These are phyloP conservation scores for Cercophora scortea DNA, from an alignment of 495 filamentous ascomycete genomes.

Conservation along the genomic window DNA sequence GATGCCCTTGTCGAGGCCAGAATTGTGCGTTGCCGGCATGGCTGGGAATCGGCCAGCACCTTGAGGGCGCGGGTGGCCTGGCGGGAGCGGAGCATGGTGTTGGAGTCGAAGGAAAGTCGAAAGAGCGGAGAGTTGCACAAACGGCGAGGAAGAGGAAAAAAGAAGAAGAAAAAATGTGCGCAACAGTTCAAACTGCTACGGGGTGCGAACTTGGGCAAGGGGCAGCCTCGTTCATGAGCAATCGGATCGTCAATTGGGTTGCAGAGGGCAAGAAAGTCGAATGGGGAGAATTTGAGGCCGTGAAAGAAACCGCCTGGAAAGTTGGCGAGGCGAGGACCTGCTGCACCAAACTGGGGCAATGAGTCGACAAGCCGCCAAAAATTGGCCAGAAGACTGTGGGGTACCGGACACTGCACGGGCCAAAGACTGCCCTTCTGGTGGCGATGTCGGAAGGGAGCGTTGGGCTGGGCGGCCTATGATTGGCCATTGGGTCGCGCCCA, in stretches of 20 bases:
- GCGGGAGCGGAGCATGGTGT: conserved; percentile 34
- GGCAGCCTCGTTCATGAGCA: conserved; percentile 9
- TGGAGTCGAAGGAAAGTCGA: background rate
- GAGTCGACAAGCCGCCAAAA: conserved; percentile 14
- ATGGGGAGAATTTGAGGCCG: conserved; percentile 2
- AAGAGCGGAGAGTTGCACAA: conserved; percentile 9
- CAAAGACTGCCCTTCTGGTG: conserved; percentile 9
- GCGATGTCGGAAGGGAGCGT: conserved; percentile 19
- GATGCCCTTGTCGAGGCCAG: conserved; percentile 14
- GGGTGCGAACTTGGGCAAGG: background rate
- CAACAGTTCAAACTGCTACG: conserved; percentile 10
- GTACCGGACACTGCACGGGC: conserved; percentile 17
- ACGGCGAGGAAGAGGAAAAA: conserved; percentile 5
- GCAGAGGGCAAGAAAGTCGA: conserved; percentile 1
- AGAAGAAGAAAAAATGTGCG: background rate
- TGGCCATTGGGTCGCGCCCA: background rate
- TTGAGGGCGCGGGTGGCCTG: conserved; percentile 35
- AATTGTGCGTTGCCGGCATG: conserved; percentile 21
- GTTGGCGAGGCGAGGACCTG: conserved; percentile 6
- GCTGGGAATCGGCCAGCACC: conserved; percentile 31
- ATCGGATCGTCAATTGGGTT: conserved; percentile 12
- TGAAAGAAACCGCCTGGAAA: conserved; percentile 10
- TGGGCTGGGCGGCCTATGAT: background rate
- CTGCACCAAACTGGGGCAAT: conserved; percentile 6
- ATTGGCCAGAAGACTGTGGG: conserved; percentile 23